A percentile compares a stretch with the other conserved stretches of the same genome.
These are phyloP conservation scores for Paramecium biaurelia DNA, from an alignment of 73 alveolate genomes.

Conservation along the genomic window DNA sequence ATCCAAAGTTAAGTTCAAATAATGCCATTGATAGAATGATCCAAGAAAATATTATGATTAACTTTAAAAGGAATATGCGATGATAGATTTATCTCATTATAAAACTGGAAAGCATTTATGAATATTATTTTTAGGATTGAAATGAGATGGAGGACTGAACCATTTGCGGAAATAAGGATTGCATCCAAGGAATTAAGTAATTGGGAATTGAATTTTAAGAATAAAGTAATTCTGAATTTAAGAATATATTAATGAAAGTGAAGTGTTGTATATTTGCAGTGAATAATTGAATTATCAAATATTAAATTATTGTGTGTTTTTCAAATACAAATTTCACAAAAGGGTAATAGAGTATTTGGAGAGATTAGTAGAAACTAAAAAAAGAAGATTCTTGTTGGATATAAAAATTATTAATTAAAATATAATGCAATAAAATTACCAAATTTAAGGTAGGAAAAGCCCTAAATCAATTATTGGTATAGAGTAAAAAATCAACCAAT, in stretches of 20 bases:
- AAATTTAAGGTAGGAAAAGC: neutral
- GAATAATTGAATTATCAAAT: conserved; percentile 65
- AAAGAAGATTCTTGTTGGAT: neutral
- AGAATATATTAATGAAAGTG: conserved; percentile 68
- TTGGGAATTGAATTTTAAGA: conserved; percentile 65
- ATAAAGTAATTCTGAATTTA: conserved; percentile 46
- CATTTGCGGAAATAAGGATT: conserved; percentile 69
- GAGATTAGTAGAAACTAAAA: neutral
- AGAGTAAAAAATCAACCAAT: neutral
- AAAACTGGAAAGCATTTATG: conserved; percentile 67
- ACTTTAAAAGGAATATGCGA: conserved; percentile 70
- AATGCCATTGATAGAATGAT: conserved; percentile 49
- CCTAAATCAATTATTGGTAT: neutral
- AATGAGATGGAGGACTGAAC: conserved; percentile 73
- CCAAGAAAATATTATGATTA: conserved; percentile 57
- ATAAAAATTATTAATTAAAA: neutral
- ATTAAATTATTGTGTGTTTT: neutral
- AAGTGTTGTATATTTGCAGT: conserved; percentile 66
- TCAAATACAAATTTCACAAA: conserved; percentile 42
- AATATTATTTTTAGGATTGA: conserved; percentile 57
- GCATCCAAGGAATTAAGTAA: conserved; percentile 48
- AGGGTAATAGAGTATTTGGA: neutral
- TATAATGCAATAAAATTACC: neutral
- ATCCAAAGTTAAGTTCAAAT: conserved; percentile 1
- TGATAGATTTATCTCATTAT: conserved; percentile 64